A percentile compares a stretch with the other conserved stretches of the same genome.
Evolutionary conservation across 2,329 filamentous ascomycete species (phyloP).

Genomic region (Scleromitrula shiraiana): DNA sequence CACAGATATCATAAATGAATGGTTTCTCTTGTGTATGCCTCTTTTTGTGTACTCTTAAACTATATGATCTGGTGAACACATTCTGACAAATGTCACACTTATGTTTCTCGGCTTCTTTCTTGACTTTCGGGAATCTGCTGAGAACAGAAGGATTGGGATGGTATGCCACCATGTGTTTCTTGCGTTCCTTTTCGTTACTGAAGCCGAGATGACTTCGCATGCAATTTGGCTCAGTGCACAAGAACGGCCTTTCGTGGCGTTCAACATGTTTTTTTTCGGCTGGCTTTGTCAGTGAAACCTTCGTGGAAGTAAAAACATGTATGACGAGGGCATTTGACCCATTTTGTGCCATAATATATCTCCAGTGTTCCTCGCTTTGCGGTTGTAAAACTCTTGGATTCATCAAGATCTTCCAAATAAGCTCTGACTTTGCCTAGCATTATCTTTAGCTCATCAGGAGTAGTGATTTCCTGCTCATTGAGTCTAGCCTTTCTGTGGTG

Average conservation of each 20-base stretch:
- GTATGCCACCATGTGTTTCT: constrained; percentile 20
- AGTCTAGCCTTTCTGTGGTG: neutral
- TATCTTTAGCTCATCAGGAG: neutral
- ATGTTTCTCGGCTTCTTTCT: neutral
- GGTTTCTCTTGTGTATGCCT: neutral
- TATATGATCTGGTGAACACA: neutral
- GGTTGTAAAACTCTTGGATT: neutral
- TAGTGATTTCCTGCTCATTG: neutral
- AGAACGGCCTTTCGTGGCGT: constrained; percentile 32
- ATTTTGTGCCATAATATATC: constrained; percentile 29
- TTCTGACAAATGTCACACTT: neutral
- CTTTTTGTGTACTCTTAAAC: neutral
- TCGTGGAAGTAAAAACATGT: constrained; percentile 36
- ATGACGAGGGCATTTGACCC: constrained; percentile 33
- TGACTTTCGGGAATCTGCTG: neutral
- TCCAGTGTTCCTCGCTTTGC: neutral
- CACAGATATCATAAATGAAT: no score
- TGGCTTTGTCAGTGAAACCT: constrained; percentile 30
- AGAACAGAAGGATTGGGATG: constrained; percentile 8
- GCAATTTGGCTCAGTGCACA: constrained; percentile 30
- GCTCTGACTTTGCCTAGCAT: neutral
- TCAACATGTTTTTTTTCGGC: constrained; percentile 31
- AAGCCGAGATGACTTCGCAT: constrained; percentile 28
- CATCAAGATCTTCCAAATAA: constrained; percentile 3
- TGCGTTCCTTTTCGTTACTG: constrained; percentile 28